Base-by-base conservation (phyloP, 2,329 filamentous ascomycete genomes). In the Erysiphe pisi region DNA sequence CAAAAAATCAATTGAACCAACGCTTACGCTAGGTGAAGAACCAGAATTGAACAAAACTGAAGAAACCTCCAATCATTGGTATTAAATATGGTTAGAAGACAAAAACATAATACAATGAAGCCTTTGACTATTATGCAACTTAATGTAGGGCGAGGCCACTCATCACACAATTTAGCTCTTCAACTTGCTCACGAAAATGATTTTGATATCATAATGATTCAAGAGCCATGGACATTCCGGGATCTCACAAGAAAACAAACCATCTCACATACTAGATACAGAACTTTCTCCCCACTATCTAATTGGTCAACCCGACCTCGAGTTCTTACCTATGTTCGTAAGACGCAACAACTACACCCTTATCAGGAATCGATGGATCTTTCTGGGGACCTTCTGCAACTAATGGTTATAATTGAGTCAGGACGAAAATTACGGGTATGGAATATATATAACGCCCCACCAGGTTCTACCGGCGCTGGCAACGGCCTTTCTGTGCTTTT, bases 401-500 rank as follows among this genome's bases (percentile, higher is more conserved):
- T 71, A 9, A 16, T 43, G 9, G 40, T 71, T 22, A 18, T 31
- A 1, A 12, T 4, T 28, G 65, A 4, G 65, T 16, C 25, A 36
- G 28, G 36, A n/a, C 36, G 28, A n/a, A 71, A 71, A 71, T 20
- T 71, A 43, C 1, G 25, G 3, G 36, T 71, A 18, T 74, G 70
- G 25, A 74, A 74, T 28, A 28, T 74, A 28, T 74, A 74, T 40
- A 74, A 74, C 18, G 36, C 70, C 31, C 70, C 70, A 9, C 14
- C 45, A 1, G 28, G n/a, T 14, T 74, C 14, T 25, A 49, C n/a
- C 9, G 25, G 43, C 14, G 70, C 70, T 8, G 45, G 70, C 1
- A n/a, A 8, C 2, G 45, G 40, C n/a, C 25, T 74, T n/a, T 11
- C 20, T 31, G 6, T 25, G 31, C 45, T 74, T 1, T 28, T 74